Percentiles rank a stretch among this genome's conserved stretches.
Conservation (phyloP, 345 rosid species). For the Eucalyptus tenuipes region DNA sequence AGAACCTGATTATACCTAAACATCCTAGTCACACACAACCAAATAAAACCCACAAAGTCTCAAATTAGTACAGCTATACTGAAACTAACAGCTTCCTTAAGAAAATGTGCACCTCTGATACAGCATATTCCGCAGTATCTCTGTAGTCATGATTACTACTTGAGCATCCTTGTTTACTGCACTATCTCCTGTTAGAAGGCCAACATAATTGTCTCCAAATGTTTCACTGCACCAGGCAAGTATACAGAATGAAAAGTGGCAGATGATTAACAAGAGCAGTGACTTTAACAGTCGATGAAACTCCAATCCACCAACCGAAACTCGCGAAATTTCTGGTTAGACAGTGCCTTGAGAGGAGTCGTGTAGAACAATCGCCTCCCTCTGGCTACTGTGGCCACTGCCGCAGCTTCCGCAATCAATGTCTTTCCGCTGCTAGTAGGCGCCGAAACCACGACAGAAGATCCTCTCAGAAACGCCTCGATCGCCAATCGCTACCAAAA, state of each 20-base stretch:
- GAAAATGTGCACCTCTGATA: conserved; percentile 55
- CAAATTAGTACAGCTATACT: neutral
- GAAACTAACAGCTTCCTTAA: neutral
- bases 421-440: conserved; percentile 98
- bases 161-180: conserved; percentile 82
- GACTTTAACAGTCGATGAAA: neutral
- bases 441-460: conserved; percentile 92
- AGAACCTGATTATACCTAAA: neutral
- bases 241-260: neutral
- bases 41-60: neutral
- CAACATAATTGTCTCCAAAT: conserved; percentile 84
- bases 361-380: conserved; percentile 81
- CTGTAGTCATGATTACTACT: conserved; percentile 86
- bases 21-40: neutral
- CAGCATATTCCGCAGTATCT: conserved; percentile 92
- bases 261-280: neutral
- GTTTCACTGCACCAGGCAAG: conserved; percentile 38
- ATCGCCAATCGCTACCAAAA: conserved; percentile 56
- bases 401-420: conserved; percentile 93
- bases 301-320: conserved; percentile 37
- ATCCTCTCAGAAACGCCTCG: conserved; percentile 71
- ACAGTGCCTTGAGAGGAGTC: conserved; percentile 94
- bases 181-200: conserved; percentile 90
- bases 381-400: conserved; percentile 76
- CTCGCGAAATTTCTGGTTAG: conserved; percentile 96